A percentile compares a stretch with the other conserved stretches of the same genome.
These are phyloP conservation scores for Immersiella caudata DNA, from an alignment of 495 filamentous ascomycete genomes.

Conservation along the genomic window DNA sequence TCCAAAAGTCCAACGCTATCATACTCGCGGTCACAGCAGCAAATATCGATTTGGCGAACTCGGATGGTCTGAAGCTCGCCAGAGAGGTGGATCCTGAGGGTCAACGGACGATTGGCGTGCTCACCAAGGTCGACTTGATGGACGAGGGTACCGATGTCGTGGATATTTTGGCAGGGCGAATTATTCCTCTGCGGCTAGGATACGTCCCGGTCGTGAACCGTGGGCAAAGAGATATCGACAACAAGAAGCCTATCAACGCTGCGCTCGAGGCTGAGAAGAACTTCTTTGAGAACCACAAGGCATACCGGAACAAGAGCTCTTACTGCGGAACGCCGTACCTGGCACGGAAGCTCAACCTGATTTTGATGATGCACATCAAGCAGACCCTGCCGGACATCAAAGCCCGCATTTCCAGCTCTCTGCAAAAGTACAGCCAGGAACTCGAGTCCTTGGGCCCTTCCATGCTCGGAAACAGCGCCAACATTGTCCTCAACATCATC, in stretches of 20 bases:
- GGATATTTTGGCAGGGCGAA: constrained; percentile 96
- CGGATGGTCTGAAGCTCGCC: constrained; percentile 94
- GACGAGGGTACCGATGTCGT: constrained; percentile 99
- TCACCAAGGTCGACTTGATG: constrained; percentile 99
- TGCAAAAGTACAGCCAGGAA: constrained; percentile 89
- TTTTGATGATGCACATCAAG: constrained; percentile 99
- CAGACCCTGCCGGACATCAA: constrained; percentile 99
- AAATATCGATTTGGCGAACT: constrained; percentile 98
- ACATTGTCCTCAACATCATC: constrained; percentile 97
- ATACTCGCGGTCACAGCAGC: constrained; percentile 95
- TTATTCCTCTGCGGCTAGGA: constrained; percentile 92
- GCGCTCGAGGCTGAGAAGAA: constrained; percentile 93
- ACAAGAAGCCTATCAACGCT: constrained; percentile 88
- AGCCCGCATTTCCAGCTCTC: constrained; percentile 84
- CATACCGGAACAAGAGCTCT: constrained; percentile 95
- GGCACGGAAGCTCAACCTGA: constrained; percentile 94
- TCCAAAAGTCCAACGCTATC: constrained; percentile 96
- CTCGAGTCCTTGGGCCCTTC: constrained; percentile 85
- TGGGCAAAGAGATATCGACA: constrained; percentile 98
- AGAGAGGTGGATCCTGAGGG: constrained; percentile 97
- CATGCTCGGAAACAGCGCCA: constrained; percentile 92
- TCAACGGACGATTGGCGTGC: constrained; percentile 96
- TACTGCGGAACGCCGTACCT: constrained; percentile 99
- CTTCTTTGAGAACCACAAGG: constrained; percentile 98
- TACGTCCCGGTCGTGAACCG: constrained; percentile 99